Base-by-base conservation (phyloP, 2,329 filamentous ascomycete genomes). In the Penicillium vulpinum region DNA sequence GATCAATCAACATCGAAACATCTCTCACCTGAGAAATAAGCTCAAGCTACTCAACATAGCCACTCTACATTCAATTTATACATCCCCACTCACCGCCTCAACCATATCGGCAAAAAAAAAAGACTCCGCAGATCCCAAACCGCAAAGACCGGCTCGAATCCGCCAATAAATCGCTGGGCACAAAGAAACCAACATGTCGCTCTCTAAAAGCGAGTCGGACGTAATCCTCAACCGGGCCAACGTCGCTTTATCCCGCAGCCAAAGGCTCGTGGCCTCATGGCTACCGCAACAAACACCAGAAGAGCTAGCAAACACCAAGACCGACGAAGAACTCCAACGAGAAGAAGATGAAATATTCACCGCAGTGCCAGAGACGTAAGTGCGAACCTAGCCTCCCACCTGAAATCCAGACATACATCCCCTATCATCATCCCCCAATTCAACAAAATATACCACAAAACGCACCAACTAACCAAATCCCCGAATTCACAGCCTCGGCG, bases 281-380 rank as follows among this genome's bases (percentile, higher is more conserved):
- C 78, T 86, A 29, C 81, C 81, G 13, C 70, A 80, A n/a, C 75
- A 73, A 55, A 69, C 76, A 6, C 55, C 70, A n/a, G 70, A 75
- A 22, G 75, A 78, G 46, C 62, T 69, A 47, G 62, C 69, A 51
- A 67, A 73, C 57, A 63, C 68, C 51, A 78, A 77, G 61, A 70
- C 77, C 21, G 70, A 77, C 35, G 73, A 78, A 54, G 76, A 82
- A 58, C 66, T 78, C 18, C 75, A 80, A 54, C 71, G 76, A 40
- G 81, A 84, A 46, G 83, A 86, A 58, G 75, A 82, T 63, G 80
- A 82, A 59, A 75, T 83, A 38, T 83, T 83, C 62, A 78, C 74
- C 16, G 75, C 78, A 36, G 78, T 80, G 4, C 81, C 82, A 22
- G 82, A 85, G 66, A 78, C 78, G 83, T 85, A 72, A 48, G 74